phyloP scores from a whole-genome alignment of 345 rosid species.

The Combretum micranthum region DNA sequence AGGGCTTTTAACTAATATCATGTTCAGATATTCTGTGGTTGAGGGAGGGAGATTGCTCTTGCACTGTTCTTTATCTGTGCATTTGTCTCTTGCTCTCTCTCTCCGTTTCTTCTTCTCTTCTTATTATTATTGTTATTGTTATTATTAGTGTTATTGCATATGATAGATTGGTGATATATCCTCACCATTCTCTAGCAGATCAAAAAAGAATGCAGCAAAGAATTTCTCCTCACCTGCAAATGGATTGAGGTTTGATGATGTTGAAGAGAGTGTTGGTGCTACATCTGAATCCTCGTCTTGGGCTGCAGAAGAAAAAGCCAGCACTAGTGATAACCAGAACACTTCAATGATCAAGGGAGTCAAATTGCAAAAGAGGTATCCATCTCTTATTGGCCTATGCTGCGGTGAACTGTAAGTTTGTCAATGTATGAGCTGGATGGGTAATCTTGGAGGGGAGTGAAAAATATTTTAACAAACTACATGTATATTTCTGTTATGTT shows the following conservation, averaged over 20 bases:
- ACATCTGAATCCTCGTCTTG: conserved; percentile 78
- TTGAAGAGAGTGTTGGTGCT: conserved; percentile 41
- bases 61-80: neutral
- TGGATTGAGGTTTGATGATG: conserved; percentile 28
- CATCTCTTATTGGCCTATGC: neutral
- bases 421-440: too few relatives aligned
- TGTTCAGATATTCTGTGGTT: too few relatives aligned
- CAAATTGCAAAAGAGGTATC: conserved; percentile 50
- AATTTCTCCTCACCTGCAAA: conserved; percentile 26
- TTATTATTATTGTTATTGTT: too few relatives aligned
- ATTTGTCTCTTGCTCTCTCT: too few relatives aligned
- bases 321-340: conserved; percentile 55
- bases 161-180: conserved; percentile 1
- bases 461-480: too few relatives aligned
- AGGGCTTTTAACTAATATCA: too few relatives aligned
- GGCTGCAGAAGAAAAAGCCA: conserved; percentile 60
- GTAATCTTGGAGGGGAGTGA: too few relatives aligned
- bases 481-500: too few relatives aligned
- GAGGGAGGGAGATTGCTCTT: too few relatives aligned
- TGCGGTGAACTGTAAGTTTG: too few relatives aligned
- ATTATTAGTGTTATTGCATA: too few relatives aligned
- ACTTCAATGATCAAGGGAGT: conserved; percentile 36
- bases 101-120: neutral
- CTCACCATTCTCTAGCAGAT: conserved; percentile 17
- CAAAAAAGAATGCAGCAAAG: conserved; percentile 35